Evolutionary conservation across 257 asterid species (phyloP).

Genomic region (Przewalskia tangutica): DNA sequence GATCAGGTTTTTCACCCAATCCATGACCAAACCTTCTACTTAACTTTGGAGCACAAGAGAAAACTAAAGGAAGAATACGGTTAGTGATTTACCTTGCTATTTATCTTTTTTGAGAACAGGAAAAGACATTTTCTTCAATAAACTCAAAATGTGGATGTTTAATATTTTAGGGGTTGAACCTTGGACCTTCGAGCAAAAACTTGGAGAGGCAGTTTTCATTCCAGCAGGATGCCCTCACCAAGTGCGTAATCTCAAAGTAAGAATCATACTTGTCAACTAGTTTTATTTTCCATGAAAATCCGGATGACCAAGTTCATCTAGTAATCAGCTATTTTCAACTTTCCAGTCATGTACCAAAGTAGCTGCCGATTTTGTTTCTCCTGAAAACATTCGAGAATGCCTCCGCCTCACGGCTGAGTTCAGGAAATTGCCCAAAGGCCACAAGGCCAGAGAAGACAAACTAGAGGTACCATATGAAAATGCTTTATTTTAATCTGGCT

Average conservation of each 20-base stretch:
- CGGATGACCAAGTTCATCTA: background rate
- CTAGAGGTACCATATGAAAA: conserved; percentile 50
- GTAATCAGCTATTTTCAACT: background rate
- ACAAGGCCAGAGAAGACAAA: conserved; percentile 91
- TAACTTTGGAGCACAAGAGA: conserved; percentile 59
- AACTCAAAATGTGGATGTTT: background rate
- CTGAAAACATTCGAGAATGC: conserved; percentile 78
- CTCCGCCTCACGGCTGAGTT: conserved; percentile 69
- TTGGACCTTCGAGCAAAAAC: conserved; percentile 84
- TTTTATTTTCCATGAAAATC: background rate
- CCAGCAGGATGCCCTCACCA: conserved; percentile 99
- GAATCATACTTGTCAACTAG: background rate
- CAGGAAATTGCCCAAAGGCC: conserved; percentile 71
- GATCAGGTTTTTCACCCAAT: conserved; percentile 88
- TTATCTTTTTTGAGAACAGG: background rate
- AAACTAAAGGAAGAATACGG: conserved; percentile 84
- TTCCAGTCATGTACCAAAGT: conserved; percentile 92
- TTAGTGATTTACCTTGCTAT: conserved; percentile 11
- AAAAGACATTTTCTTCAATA: background rate
- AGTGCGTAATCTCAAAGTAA: conserved; percentile 90
- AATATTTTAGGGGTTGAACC: conserved; percentile 63
- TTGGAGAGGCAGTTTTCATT: conserved; percentile 91
- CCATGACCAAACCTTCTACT: conserved; percentile 84
- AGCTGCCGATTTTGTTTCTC: conserved; percentile 90
- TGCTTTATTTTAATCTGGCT: background rate